Evolutionary conservation across 202 grass and related monocot genomes (phyloP), one percentile per base, ranked within the genome.

Genomic region (Setaria viridis): DNA sequence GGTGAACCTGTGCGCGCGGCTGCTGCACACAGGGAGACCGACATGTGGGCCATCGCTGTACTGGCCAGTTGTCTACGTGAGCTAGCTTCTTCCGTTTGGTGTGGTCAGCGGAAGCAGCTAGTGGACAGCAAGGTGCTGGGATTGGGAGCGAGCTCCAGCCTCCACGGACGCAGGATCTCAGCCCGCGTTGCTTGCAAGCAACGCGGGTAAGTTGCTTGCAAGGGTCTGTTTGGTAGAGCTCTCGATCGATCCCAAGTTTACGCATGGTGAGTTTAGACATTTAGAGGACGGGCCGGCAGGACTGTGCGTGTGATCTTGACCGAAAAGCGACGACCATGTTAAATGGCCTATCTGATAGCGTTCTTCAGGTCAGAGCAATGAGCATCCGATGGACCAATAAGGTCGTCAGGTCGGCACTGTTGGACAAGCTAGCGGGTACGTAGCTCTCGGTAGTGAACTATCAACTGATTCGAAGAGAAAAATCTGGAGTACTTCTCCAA

Each of bases 111-210:
- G 21, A 78, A 62, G 4, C 34, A 51, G 62, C 25, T 73, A 50
- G 14, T 60, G 54, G 67, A 72, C 63, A 81, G 10, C 69, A 69
- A 11, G 42, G 42, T 54, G 48, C 67, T 39, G 16, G 50, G 11
- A 32, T 16, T 17, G 37, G 32, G 78, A 50, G 48, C 3, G 46
- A 57, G 65, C 59, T 57, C 72, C 79, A 59, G 51, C 19, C 78
- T 82, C 88, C 83, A 64, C n/a, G 56, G 62, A 78, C 55, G 8
- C 48, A 78, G 72, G 78, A 90, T 90, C 88, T 86, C 49, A 32
- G 30, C 39, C 39, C 15, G 81, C 89, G 77, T 88, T 71, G 70
- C 70, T 85, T 91, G 62, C 54, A 88, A 91, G 85, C 85, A 67
- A 17, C 21, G 60, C 5, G 12, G 46, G 25, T 25, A 25, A 25